Base-by-base conservation (phyloP, 1,284 basidiomycete genomes). In the Puccinia polysora region DNA sequence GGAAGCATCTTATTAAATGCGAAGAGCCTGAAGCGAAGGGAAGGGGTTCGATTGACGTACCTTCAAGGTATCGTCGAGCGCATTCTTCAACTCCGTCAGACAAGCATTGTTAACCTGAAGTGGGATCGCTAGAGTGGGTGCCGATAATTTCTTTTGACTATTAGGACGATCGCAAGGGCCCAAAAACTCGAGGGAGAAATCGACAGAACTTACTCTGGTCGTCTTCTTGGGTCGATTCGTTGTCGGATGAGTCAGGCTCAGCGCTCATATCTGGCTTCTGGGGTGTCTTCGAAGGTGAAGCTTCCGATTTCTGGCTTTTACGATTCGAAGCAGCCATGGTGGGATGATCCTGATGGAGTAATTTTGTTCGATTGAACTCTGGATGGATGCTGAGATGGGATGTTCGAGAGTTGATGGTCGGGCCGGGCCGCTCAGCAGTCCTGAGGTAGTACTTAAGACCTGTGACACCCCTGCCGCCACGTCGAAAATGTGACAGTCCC, bases 71-170 rank as follows among this genome's bases (percentile, higher is more conserved):
- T 71, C 68, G 55, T 71, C 68, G 10, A 71, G 59, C 12, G 68
- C 68, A 62, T 71, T 62, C 38, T 71, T 71, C 32, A 71, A 55
- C 43, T 71, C 68, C 2, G 58, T 38, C n/a, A 71, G 40, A 34
- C 45, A 71, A 12, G 58, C 68, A 55, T 71, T 71, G n/a, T 63
- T 71, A 20, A 71, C 68, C 50, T 71, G 56, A 23, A 71, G 38
- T n/a, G 68, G 68, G 4, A 63, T 36, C 2, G 10, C 68, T 71
- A 40, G 32, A 20, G 2, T 18, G 15, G 30, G 23, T 1, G 12
- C 18, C 28, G 40, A 43, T 43, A 8, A 43, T 45, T 10, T 45
- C 40, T 10, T 10, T 10, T 45, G 10, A 45, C 40, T 45, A n/a
- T 10, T n/a, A 10, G 40, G 40, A 45, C 40, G 40, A 45, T 10